Base-by-base conservation (phyloP, 345 rosid genomes). In the Camelina hispida region DNA sequence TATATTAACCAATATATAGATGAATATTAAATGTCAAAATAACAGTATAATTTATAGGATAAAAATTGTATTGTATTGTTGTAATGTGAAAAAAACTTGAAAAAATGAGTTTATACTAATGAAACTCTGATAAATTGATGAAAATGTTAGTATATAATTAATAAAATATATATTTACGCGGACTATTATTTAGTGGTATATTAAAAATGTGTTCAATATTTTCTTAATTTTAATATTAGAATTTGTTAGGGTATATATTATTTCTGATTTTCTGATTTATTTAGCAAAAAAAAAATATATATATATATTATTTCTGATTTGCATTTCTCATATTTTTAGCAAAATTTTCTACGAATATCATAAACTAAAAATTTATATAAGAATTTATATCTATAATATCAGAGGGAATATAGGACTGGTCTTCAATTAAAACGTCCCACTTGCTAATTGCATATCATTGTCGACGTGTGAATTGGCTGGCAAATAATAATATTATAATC, bases 401-500 rank as follows among this genome's bases (percentile, higher is more conserved):
- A 69, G 3, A 69, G 28, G 17, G 57, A 69, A 12, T 5, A 30
- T 18, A 61, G 28, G 68, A 14, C 42, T 50, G 11, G 40, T 35
- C 13, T 16, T 34, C 28, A 47, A 61, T 47, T 7, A 23, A 37
- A 59, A 9, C 7, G 2, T 7, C 34, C 76, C 43, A 72, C 69
- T 72, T 62, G 76, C 62, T 72, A 53, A 42, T 42, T 62, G 54
- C 10, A 15, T 42, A 6, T 10, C 12, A 7, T 16, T 72, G 62
- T 42, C 25, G 72, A 66, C 66, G 78, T 74, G 59, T 22, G 50
- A 22, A 35, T 74, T 28, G 66, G 72, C 66, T 66, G 78, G 72
- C 59, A 66, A 57, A 74, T 50, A 25, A 32, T 6, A 67, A 48
- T 74, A 74, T 44, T 64, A 73, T 13, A 65, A 64, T 44, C n/a